Conservation (phyloP, 2,329 filamentous ascomycete genomes). For the Furcasterigmium sp. region DNA sequence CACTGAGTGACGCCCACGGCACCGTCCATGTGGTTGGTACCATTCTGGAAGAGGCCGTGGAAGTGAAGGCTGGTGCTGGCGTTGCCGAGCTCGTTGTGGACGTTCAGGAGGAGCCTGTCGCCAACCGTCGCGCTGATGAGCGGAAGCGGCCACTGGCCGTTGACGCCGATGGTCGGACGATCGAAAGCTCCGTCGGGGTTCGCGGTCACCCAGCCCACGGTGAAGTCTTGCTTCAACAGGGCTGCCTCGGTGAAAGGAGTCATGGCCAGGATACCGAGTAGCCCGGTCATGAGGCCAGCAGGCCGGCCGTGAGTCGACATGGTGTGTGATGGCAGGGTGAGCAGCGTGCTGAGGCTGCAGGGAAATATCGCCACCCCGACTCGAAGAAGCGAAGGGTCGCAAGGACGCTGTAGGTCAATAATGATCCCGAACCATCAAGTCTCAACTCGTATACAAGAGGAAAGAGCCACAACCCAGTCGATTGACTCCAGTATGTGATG, state of each 20-base stretch:
- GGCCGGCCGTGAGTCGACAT: not conserved
- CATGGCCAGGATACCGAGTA: not conserved
- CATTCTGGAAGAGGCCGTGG: constrained; percentile 57
- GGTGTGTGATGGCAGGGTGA: not conserved
- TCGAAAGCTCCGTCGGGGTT: constrained; percentile 54
- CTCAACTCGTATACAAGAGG: too few species aligned
- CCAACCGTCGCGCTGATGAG: constrained; percentile 49
- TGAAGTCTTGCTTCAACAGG: constrained; percentile 52
- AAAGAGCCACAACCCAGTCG: too few species aligned
- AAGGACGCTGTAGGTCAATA: too few species aligned
- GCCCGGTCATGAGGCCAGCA: not conserved
- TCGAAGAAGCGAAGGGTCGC: too few species aligned
- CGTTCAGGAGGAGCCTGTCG: constrained; percentile 43
- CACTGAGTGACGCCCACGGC: constrained; percentile 52
- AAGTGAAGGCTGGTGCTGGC: constrained; percentile 50
- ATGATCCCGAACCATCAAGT: too few species aligned
- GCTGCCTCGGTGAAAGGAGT: constrained; percentile 6
- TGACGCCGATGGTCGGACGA: constrained; percentile 59
- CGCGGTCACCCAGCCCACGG: constrained; percentile 55
- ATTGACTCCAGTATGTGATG: too few species aligned
- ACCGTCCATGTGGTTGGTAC: constrained; percentile 56
- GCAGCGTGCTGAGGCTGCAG: not conserved
- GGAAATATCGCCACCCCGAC: too few species aligned
- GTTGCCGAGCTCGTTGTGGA: constrained; percentile 45
- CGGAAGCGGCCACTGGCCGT: constrained; percentile 60